A percentile compares a stretch with the other conserved stretches of the same genome.
phyloP scores from a whole-genome alignment of 768 basidiomycete species.

The Clitopilus passeckerianus region DNA sequence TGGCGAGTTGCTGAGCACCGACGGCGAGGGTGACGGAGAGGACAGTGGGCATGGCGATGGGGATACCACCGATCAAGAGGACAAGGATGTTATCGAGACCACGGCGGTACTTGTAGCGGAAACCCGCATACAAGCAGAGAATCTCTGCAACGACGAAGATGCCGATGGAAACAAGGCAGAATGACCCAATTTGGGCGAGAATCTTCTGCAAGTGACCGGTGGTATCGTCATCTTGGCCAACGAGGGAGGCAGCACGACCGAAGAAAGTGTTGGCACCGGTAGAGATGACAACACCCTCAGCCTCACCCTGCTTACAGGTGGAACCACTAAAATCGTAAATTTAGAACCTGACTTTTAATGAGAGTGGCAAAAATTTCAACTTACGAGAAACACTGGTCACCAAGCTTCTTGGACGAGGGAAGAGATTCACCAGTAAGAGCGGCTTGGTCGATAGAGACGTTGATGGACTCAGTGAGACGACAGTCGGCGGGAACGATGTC shows the following conservation, averaged over 20 bases:
- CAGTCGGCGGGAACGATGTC: conserved; percentile 98
- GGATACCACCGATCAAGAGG: conserved; percentile 99
- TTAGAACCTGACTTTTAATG: conserved; percentile 4
- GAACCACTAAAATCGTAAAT: conserved; percentile 59
- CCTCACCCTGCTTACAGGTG: conserved; percentile 98
- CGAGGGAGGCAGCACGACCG: conserved; percentile 96
- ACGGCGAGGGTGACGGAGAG: conserved; percentile 97
- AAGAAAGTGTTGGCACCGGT: conserved; percentile 99
- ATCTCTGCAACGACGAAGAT: conserved; percentile 95
- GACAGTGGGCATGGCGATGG: conserved; percentile 99
- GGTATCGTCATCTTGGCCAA: conserved; percentile 96
- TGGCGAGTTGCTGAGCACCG: conserved; percentile 97
- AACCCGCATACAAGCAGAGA: conserved; percentile 87
- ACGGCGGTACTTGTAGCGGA: conserved; percentile 86
- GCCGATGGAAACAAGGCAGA: conserved; percentile 95
- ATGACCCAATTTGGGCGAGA: conserved; percentile 94
- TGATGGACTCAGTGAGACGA: conserved; percentile 94
- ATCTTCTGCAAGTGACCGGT: conserved; percentile 99
- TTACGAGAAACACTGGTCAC: conserved; percentile 97
- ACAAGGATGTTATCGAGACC: conserved; percentile 98
- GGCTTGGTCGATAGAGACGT: conserved; percentile 97
- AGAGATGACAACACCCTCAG: conserved; percentile 97
- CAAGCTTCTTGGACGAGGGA: conserved; percentile 86
- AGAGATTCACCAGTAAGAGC: conserved; percentile 97
- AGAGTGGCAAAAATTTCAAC: conserved; percentile 24